Conservation (phyloP, 1,139 yeast species). For the Lizanozyma gosingica region DNA sequence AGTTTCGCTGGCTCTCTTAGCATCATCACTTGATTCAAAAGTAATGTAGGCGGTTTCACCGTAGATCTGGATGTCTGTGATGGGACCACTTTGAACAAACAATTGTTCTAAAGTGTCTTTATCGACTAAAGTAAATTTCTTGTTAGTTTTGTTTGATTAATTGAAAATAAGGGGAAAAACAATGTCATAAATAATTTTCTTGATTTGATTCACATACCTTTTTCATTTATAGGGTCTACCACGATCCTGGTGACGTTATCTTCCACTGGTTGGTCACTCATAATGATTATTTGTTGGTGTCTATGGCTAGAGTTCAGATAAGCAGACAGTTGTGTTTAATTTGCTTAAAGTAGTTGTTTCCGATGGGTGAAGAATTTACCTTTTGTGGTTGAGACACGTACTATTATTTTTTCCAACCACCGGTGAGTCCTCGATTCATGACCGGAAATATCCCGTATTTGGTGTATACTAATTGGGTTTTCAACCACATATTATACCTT, state of each 20-base stretch:
- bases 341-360: neutral
- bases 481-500: too few species aligned
- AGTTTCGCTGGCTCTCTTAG: slow-evolving; percentile 57
- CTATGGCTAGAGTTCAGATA: too few species aligned
- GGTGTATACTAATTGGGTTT: too few species aligned
- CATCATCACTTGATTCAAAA: slow-evolving; percentile 57
- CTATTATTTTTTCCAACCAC: too few species aligned
- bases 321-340: too few species aligned
- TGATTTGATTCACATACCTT: neutral
- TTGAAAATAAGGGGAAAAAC: neutral
- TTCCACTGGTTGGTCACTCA: neutral
- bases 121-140: too few species aligned
- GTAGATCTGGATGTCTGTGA: slow-evolving; percentile 59
- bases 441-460: too few species aligned
- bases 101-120: slow-evolving; percentile 59
- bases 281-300: too few species aligned
- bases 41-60: slow-evolving; percentile 74
- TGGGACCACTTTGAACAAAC: slow-evolving; percentile 56
- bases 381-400: neutral
- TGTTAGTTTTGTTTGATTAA: slow-evolving; percentile 7
- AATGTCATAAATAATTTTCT: too few species aligned
- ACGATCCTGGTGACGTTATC: neutral
- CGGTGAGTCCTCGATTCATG: too few species aligned
- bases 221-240: neutral
- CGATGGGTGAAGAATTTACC: neutral